Evolutionary conservation across 2,329 filamentous ascomycete genomes (phyloP).

Genomic region (Neofusicoccum sp.): DNA sequence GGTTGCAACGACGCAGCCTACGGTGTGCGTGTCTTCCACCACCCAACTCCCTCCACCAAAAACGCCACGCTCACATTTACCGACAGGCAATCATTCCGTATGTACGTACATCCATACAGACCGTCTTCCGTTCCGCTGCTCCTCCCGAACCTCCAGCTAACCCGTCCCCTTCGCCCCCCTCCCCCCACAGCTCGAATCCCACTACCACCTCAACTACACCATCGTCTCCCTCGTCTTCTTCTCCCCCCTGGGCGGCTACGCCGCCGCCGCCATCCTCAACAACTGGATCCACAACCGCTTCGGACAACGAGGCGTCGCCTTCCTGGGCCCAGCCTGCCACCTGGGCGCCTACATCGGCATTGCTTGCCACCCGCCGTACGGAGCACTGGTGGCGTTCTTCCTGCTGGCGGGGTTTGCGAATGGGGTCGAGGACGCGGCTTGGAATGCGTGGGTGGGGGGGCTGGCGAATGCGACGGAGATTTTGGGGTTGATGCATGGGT

Average conservation of each 20-base stretch:
- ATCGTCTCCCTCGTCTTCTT: slow-evolving; percentile 69
- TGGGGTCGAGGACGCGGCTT: slow-evolving; percentile 65
- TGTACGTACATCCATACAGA: slow-evolving; percentile 29
- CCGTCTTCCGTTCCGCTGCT: no score
- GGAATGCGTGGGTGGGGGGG: slow-evolving; percentile 67
- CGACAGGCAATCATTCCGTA: slow-evolving; percentile 52
- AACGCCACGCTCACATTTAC: not conserved
- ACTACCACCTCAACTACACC: slow-evolving; percentile 65
- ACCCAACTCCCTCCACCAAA: not conserved
- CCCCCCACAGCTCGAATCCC: slow-evolving; percentile 56
- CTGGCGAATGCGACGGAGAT: slow-evolving; percentile 75
- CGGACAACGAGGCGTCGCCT: slow-evolving; percentile 72
- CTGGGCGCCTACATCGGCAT: slow-evolving; percentile 66
- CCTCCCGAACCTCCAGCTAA: not conserved
- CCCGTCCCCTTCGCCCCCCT: not conserved
- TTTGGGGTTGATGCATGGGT: slow-evolving; percentile 70
- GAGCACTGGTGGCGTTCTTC: slow-evolving; percentile 65
- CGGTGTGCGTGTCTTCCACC: slow-evolving; percentile 51
- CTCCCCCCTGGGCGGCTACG: slow-evolving; percentile 63
- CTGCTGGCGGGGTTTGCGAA: slow-evolving; percentile 71
- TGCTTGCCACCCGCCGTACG: slow-evolving; percentile 69
- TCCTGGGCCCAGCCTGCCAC: slow-evolving; percentile 65
- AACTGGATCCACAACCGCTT: slow-evolving; percentile 47
- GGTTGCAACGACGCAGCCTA: slow-evolving; percentile 70
- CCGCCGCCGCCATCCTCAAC: slow-evolving; percentile 43